Evolutionary conservation across 306 rosid species (phyloP), one percentile per base, ranked within the genome.

Genomic region (Ziziphus jujuba): DNA sequence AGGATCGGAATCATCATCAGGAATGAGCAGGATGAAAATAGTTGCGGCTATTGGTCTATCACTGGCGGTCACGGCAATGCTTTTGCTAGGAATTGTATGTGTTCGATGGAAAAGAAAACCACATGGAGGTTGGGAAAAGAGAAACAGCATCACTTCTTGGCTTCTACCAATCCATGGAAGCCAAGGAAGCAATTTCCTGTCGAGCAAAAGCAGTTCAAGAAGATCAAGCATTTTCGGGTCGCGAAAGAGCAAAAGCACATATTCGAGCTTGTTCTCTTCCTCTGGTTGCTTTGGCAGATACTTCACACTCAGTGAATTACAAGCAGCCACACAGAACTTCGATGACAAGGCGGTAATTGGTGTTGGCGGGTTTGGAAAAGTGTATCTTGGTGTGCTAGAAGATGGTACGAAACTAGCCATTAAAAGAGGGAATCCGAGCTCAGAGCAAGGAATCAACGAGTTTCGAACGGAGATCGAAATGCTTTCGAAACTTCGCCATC

Each of bases 291-390:
- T 74, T 2, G 87, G 80, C 59, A 44, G 79, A 19, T 80, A 61
- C 79, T 89, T 87, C 80, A 77, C 82, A 6, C 75, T 92, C 59
- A 21, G 0, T 4, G 83, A 89, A 58, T 36, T 92, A 34, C 93
- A 75, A 56, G 64, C 24, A 14, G 95, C 98, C 34, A 87, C 95
- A 1, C 58, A 78, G 2, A 82, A 82, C 28, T 92, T 90, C 48
- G 85, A 79, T 15, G 92, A 89, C n/a, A 84, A 76, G 38, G 84
- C 64, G 6, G 80, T 89, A 43, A 87, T 92, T 40, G 98, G 98
- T 9, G 87, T 84, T 3, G 97, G 98, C 20, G 98, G 98, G 8
- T 92, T 89, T 21, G 97, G 98, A 17, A 89, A 89, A 53, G 97
- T 92, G 38, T 92, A 89, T 44, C 62, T 84, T 24, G 95, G 98